These are phyloP conservation scores for Pseudocercospora vitis DNA, from an alignment of 2,329 filamentous ascomycete species.

Conservation along the genomic window DNA sequence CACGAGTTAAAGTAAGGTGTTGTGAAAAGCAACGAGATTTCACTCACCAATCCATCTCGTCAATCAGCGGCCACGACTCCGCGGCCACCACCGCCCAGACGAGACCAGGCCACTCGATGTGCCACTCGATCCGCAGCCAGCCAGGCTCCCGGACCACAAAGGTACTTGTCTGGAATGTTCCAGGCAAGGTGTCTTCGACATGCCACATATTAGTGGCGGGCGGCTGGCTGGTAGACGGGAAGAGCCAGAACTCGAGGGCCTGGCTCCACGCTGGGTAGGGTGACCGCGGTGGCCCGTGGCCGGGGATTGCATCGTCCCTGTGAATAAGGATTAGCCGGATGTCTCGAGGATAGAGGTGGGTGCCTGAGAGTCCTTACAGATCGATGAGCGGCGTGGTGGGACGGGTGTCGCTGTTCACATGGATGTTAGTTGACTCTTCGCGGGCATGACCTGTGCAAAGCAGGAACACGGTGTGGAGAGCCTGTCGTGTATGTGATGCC, in stretches of 20 bases:
- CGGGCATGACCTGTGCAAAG: too few species aligned
- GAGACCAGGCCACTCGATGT: too few species aligned
- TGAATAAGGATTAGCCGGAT: background rate
- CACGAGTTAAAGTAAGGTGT: background rate
- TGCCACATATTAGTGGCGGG: constrained; percentile 6
- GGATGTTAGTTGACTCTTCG: background rate
- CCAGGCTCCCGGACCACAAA: background rate
- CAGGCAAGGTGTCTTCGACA: background rate
- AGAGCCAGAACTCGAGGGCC: too few species aligned
- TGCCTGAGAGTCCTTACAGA: background rate
- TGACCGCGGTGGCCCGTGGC: too few species aligned
- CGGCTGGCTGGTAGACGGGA: too few species aligned
- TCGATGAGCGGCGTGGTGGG: too few species aligned
- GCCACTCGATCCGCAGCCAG: background rate
- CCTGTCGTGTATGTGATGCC: too few species aligned
- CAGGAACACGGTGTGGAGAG: too few species aligned
- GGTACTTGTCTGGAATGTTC: background rate
- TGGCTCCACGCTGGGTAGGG: too few species aligned
- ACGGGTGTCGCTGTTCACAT: background rate
- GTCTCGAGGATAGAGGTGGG: background rate
- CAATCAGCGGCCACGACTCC: background rate
- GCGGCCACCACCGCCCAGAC: background rate
- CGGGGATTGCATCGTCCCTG: background rate
- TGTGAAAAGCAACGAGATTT: background rate
- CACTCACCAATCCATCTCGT: background rate